A percentile compares a stretch with the other conserved stretches of the same genome.
Evolutionary conservation across 176 grass and related monocot species (phyloP).

Genomic region (Avena atlantica): DNA sequence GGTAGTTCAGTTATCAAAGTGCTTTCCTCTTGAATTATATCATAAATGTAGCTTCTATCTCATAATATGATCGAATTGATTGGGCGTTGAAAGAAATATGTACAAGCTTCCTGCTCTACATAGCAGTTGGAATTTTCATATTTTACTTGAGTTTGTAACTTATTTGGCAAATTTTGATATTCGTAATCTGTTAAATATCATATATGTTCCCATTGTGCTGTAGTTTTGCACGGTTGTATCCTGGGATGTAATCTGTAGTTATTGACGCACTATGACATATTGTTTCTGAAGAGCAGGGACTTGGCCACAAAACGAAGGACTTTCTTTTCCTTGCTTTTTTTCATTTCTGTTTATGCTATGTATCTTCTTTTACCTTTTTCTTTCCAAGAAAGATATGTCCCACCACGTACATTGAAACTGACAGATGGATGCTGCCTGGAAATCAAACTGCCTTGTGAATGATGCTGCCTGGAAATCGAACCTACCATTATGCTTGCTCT

Average conservation of each 20-base stretch:
- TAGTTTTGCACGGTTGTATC: conserved; percentile 1
- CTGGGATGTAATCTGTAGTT: background rate
- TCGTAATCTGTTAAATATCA: background rate
- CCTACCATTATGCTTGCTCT: background rate
- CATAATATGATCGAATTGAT: background rate
- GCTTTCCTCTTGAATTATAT: conserved; percentile 2
- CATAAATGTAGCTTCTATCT: background rate
- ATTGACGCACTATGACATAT: background rate
- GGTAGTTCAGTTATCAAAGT: background rate
- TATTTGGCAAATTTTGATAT: background rate
- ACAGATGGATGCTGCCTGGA: too few species aligned
- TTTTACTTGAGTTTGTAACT: background rate
- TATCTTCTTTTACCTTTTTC: background rate
- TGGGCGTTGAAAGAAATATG: background rate
- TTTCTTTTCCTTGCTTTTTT: background rate
- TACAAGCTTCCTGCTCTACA: background rate
- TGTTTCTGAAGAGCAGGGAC: conserved; percentile 17
- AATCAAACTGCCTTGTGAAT: too few species aligned
- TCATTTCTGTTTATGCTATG: background rate
- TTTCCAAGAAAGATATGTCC: background rate
- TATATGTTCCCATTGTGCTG: background rate
- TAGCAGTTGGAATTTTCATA: background rate
- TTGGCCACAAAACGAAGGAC: background rate
- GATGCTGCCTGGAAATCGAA: background rate
- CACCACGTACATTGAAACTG: too few species aligned